These are phyloP conservation scores for Rhodotorula sp. DNA, from an alignment of 1,284 basidiomycete genomes.

Conservation along the genomic window DNA sequence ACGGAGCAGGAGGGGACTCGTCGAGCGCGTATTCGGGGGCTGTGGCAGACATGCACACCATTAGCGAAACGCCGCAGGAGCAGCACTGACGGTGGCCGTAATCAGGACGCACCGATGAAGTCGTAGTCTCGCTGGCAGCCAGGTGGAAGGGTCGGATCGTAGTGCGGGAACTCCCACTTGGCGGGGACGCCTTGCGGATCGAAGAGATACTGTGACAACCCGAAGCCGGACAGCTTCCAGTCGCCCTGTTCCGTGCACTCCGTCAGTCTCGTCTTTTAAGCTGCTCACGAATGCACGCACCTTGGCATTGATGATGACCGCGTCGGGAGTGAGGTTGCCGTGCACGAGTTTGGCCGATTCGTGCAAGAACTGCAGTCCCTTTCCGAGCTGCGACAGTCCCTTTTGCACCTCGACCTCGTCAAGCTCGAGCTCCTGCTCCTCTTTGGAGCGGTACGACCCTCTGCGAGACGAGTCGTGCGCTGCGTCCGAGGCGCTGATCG, in stretches of 20 bases:
- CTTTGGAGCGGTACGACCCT: constrained; percentile 40
- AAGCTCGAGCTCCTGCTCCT: constrained; percentile 60
- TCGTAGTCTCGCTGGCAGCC: constrained; percentile 91
- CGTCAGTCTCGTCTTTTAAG: constrained; percentile 11
- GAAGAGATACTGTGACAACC: constrained; percentile 76
- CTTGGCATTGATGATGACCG: constrained; percentile 78
- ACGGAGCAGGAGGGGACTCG: constrained; percentile 70
- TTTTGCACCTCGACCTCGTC: constrained; percentile 99
- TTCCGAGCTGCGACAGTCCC: constrained; percentile 89
- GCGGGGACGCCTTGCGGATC: constrained; percentile 71
- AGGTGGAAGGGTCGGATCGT: constrained; percentile 74
- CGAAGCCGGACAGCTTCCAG: constrained; percentile 94
- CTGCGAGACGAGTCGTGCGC: constrained; percentile 57
- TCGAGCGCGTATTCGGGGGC: constrained; percentile 95
- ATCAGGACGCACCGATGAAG: constrained; percentile 72
- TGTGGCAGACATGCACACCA: constrained; percentile 47
- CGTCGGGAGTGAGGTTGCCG: constrained; percentile 82
- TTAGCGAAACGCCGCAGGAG: neutral
- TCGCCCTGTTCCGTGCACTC: constrained; percentile 68
- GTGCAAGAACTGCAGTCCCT: constrained; percentile 90
- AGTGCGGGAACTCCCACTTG: constrained; percentile 84
- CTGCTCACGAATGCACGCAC: constrained; percentile 57
- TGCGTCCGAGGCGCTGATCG: constrained; percentile 57
- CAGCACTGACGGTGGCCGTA: neutral
- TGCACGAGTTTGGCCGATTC: constrained; percentile 88